Evolutionary conservation across 257 asterid species (phyloP).

Genomic region (Cordia subcordata): DNA sequence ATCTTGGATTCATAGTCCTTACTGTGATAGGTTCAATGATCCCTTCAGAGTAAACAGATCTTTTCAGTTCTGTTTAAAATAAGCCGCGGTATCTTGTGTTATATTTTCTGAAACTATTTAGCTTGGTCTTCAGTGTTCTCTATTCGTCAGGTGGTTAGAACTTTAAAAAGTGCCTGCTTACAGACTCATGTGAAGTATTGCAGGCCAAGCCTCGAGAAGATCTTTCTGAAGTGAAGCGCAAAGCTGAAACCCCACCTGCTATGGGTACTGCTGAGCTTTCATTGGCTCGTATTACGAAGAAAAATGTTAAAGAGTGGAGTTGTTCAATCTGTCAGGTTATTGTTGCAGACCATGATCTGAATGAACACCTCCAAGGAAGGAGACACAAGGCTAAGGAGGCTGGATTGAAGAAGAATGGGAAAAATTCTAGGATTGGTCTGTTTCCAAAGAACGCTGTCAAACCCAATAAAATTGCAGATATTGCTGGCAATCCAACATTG

Average conservation of each 20-base stretch:
- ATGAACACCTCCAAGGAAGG: conserved; percentile 48
- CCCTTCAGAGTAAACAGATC: too few relatives aligned
- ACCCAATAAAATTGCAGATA: neutral
- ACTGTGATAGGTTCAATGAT: too few relatives aligned
- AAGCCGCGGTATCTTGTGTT: too few relatives aligned
- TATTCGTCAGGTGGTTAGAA: too few relatives aligned
- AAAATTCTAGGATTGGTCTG: conserved; percentile 35
- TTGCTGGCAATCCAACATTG: conserved; percentile 1
- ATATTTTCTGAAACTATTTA: too few relatives aligned
- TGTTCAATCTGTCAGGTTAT: conserved; percentile 56
- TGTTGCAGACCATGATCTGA: conserved; percentile 31
- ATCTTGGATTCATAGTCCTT: too few relatives aligned
- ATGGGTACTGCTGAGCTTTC: neutral
- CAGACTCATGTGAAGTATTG: neutral
- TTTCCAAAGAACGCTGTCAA: conserved; percentile 20
- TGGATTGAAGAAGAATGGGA: conserved; percentile 20
- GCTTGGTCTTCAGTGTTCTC: too few relatives aligned
- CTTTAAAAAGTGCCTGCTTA: too few relatives aligned
- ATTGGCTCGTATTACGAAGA: conserved; percentile 10
- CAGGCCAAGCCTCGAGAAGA: neutral
- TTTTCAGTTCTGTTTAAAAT: too few relatives aligned
- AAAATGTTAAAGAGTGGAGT: conserved; percentile 37
- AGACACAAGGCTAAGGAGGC: conserved; percentile 57
- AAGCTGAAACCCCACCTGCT: neutral
- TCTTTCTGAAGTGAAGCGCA: neutral